Evolutionary conservation across 768 basidiomycete genomes (phyloP), one percentile per base, ranked within the genome.

Genomic region (Termitomyces sp.): DNA sequence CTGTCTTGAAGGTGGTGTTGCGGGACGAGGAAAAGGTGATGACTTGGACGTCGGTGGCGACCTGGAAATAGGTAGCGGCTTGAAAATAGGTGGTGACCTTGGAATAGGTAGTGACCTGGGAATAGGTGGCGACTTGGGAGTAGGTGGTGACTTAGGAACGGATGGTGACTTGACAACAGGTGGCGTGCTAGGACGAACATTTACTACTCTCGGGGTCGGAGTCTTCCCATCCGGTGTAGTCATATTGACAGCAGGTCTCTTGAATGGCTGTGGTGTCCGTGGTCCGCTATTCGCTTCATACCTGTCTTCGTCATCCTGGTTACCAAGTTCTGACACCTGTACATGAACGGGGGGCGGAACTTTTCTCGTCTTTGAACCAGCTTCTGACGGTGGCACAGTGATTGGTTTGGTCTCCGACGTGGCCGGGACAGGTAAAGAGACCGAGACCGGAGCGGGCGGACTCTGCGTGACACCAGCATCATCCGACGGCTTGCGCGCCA

Each of bases 401-500:
- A 53, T 48, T 13, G 41, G 37, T 31, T 50, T 56, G 13, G 41
- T n/a, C 48, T 62, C 61, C 18, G n/a, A 22, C 13, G 51, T 29
- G 20, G 18, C 12, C 43, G 51, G 20, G n/a, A 29, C 31, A n/a
- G n/a, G n/a, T n/a, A n/a, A n/a, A 20, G 53, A 24, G 7, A 37
- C 24, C 29, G 54, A 32, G 13, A 7, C 9, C 16, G 46, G n/a
- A 26, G 52, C 16, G 14, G 55, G 41, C 10, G 43, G 29, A n/a
- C 34, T 43, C 24, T 37, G 51, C 18, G 58, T 10, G 7, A 43
- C 27, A 24, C 54, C 20, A 36, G 29, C 43, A 24, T 58, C 61
- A 20, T 62, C 61, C 2, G 61, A 56, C n/a, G 50, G 36, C 29
- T 47, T 57, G 13, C 64, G 61, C 14, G 58, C 53, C 29, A 65